These are phyloP conservation scores for Talaromyces funiculosus DNA, from an alignment of 2,329 filamentous ascomycete species.

Conservation along the genomic window DNA sequence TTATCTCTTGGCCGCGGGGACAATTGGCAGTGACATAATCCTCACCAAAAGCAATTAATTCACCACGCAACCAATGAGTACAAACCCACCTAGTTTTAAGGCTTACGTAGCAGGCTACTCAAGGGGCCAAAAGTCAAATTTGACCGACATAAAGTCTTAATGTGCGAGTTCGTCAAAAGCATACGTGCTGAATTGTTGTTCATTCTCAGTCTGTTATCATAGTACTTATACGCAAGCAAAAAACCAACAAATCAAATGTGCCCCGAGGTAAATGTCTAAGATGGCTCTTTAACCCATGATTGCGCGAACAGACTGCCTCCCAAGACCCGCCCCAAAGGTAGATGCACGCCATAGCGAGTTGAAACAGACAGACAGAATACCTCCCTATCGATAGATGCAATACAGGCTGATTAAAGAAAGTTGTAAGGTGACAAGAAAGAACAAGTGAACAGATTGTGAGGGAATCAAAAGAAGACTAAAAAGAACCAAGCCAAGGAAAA, in stretches of 20 bases:
- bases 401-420: background rate
- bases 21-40: background rate
- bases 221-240: slow-evolving; percentile 1
- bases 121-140: background rate
- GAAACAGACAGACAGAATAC: slow-evolving; percentile 7
- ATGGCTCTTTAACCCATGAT: slow-evolving; percentile 1
- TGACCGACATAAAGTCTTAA: background rate
- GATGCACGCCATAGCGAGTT: background rate
- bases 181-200: background rate
- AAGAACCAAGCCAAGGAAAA: background rate
- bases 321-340: background rate
- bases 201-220: slow-evolving; percentile 6
- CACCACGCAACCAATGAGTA: background rate
- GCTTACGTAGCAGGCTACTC: background rate
- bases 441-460: background rate
- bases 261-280: slow-evolving; percentile 1
- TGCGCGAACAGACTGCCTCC: slow-evolving; percentile 6
- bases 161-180: background rate
- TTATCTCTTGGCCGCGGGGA: slow-evolving; percentile 1
- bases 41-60: background rate
- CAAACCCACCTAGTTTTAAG: background rate
- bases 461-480: background rate
- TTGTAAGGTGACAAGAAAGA: background rate
- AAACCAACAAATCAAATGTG: background rate
- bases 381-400: slow-evolving; percentile 5